Evolutionary conservation across 108 stramenopile genomes (phyloP).

Genomic region (Nannochloropsis salina): DNA sequence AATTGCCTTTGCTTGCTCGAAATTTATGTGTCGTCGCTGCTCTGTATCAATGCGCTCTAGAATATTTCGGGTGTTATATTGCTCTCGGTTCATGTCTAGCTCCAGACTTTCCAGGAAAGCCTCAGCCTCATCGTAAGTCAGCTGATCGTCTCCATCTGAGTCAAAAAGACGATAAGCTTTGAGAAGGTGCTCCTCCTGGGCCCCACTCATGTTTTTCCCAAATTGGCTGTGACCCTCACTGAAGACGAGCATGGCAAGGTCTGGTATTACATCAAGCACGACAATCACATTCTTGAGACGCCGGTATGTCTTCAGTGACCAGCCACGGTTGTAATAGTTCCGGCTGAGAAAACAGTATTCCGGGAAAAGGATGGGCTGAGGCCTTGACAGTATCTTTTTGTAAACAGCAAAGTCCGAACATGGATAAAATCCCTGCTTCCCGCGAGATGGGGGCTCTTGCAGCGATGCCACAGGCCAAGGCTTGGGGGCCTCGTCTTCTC

Average conservation of each 20-base stretch:
- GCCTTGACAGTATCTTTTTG: conserved; percentile 65
- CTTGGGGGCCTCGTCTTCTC: conserved; percentile 86
- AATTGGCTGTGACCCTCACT: neutral
- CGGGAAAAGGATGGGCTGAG: conserved; percentile 51
- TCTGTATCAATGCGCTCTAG: neutral
- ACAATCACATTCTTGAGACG: conserved; percentile 96
- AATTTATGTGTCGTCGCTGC: neutral
- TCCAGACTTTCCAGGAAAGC: conserved; percentile 15
- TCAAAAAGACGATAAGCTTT: conserved; percentile 80
- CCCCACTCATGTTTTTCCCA: conserved; percentile 54
- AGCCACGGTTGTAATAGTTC: conserved; percentile 88
- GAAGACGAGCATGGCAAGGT: conserved; percentile 30
- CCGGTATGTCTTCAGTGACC: conserved; percentile 87
- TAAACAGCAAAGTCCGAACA: conserved; percentile 76
- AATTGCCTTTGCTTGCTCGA: conserved; percentile 60
- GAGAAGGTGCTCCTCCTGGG: conserved; percentile 77
- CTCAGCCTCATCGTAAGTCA: conserved; percentile 66
- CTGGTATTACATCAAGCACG: conserved; percentile 77
- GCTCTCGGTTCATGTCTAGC: neutral
- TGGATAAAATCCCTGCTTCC: conserved; percentile 73
- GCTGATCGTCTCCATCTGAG: conserved; percentile 66
- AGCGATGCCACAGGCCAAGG: conserved; percentile 82
- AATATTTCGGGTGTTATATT: neutral
- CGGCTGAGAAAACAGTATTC: conserved; percentile 65
- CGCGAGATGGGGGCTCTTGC: conserved; percentile 33